phyloP scores from a whole-genome alignment of 73 alveolate species.

The Paramecium primaurelia region DNA sequence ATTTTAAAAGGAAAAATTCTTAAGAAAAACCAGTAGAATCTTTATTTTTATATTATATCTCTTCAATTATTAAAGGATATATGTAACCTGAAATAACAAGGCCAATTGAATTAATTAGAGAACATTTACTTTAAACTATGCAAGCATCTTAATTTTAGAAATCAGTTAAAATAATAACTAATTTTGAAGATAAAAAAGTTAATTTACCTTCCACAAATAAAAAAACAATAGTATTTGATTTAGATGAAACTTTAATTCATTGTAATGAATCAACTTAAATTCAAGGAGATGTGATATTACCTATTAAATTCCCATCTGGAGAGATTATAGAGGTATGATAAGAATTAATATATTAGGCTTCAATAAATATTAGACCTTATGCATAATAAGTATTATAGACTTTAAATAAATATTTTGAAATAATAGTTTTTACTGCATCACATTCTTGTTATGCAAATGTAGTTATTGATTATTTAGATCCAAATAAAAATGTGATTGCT shows the following conservation, averaged over 20 bases:
- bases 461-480: slow-evolving; percentile 63
- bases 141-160: slow-evolving; percentile 42
- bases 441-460: slow-evolving; percentile 67
- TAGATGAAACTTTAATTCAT: slow-evolving; percentile 64
- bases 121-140: slow-evolving; percentile 58
- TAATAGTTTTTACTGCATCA: slow-evolving; percentile 68
- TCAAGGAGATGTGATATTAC: slow-evolving; percentile 59
- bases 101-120: slow-evolving; percentile 45
- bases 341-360: slow-evolving; percentile 25
- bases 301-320: slow-evolving; percentile 61
- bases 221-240: slow-evolving; percentile 59
- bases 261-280: slow-evolving; percentile 44
- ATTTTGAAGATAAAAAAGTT: slow-evolving; percentile 44
- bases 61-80: slow-evolving; percentile 33
- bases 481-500: slow-evolving; percentile 44
- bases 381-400: slow-evolving; percentile 58
- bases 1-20: slow-evolving; percentile 37
- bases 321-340: slow-evolving; percentile 58
- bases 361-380: slow-evolving; percentile 66
- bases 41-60: neutral
- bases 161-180: neutral
- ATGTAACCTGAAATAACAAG: slow-evolving; percentile 18
- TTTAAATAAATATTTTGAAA: slow-evolving; percentile 49
- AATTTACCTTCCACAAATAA: slow-evolving; percentile 26
- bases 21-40: neutral